Evolutionary conservation across 768 basidiomycete genomes (phyloP).

Genomic region (Panaeolus papilionaceus): DNA sequence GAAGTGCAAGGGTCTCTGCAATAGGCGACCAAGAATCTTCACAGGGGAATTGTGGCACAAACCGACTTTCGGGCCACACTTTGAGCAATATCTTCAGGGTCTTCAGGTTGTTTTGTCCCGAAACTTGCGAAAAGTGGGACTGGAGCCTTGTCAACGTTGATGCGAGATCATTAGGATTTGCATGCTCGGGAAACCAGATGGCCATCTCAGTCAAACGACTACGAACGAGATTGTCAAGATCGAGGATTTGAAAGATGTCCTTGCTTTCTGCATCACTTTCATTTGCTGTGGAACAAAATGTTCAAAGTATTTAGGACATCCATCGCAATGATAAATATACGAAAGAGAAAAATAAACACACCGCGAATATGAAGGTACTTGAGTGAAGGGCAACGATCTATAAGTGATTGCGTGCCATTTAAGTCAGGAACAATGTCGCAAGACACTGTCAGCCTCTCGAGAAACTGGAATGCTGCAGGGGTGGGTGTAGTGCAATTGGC

Average conservation of each 20-base stretch:
- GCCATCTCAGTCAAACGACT: background rate
- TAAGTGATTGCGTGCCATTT: no score
- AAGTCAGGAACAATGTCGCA: no score
- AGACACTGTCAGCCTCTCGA: no score
- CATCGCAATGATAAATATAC: no score
- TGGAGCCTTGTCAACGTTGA: background rate
- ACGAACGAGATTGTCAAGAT: background rate
- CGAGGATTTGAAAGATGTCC: background rate
- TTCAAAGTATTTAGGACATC: no score
- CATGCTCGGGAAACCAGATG: no score
- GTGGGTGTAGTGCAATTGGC: no score
- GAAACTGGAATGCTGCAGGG: no score
- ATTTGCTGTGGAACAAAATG: background rate
- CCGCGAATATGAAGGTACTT: no score
- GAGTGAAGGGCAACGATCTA: no score
- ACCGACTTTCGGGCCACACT: background rate
- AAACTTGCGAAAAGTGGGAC: background rate
- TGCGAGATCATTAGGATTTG: background rate
- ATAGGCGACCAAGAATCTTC: background rate
- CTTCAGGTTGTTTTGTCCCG: background rate
- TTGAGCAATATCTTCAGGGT: background rate
- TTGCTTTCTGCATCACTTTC: background rate
- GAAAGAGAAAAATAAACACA: no score
- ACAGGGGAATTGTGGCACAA: no score
- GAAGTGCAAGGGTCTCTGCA: background rate